Base-by-base conservation (phyloP, 106 monocot genomes). In the Allium cepa region DNA sequence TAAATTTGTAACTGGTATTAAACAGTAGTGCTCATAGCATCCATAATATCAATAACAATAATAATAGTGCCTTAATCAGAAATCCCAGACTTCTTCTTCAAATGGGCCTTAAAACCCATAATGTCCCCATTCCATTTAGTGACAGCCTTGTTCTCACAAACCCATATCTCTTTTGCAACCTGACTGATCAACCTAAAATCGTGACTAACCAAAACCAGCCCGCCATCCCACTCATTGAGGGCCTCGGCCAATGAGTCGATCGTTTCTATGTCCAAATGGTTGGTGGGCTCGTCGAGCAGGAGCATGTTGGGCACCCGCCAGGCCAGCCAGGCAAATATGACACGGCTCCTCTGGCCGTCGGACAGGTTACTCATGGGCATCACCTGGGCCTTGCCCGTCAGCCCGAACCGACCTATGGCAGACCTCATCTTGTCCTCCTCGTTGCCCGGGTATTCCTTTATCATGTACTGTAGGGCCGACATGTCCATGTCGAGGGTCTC, bases 341-440 rank as follows among this genome's bases (percentile, higher is more conserved):
- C 87, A 59, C 94, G 56, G 59, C 89, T 90, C 78, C 84, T 77
- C 71, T 90, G 94, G 0, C 94, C 93, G 56, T 90, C 94, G 0
- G 94, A 94, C 10, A 94, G 63, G 69, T 94, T 94, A 59, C 76
- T 90, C 84, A 94, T 90, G 0, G 90, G 90, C 89, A 90, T 94
- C 56, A 90, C 75, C 82, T 94, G 94, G 1, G 89, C 82, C 66
- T 94, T 87, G 3, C 88, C 88, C 7, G 89, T 76, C 65, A 99
- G 57, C 15, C 99, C 99, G 65, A 99, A 99, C 2, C 83, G 79
- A 3, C 99, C 99, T 18, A 99, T 63, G 0, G 69, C 85, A 0
- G 99, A 79, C 52, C 99, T 77, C 99, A 99, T 99, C 77, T 72
- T 90, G 69, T 99, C 99, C 60, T 99, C 99, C 59, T 85, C 93